Evolutionary conservation across 768 basidiomycete genomes (phyloP).

Genomic region (Mrakia blollopis): DNA sequence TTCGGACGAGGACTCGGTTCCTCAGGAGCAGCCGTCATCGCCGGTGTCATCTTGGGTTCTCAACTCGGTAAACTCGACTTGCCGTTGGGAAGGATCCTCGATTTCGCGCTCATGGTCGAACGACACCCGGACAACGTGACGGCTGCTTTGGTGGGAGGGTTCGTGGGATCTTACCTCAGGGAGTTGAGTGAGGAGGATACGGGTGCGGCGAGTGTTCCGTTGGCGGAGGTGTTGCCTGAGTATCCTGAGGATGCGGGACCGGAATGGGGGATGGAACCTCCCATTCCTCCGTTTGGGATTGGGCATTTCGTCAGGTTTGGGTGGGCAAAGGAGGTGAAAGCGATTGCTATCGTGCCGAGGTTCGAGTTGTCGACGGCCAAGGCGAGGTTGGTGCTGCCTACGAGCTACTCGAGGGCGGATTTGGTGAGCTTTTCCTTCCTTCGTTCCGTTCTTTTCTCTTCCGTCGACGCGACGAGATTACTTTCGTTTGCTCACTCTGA

Average conservation of each 20-base stretch:
- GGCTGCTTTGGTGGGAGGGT: slow-evolving; percentile 91
- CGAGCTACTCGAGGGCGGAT: slow-evolving; percentile 79
- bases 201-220: slow-evolving; percentile 79
- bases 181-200: slow-evolving; percentile 78
- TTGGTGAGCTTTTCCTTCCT: slow-evolving; percentile 54
- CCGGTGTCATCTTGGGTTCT: slow-evolving; percentile 85
- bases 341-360: slow-evolving; percentile 86
- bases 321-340: slow-evolving; percentile 79
- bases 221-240: slow-evolving; percentile 93
- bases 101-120: slow-evolving; percentile 98
- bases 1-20: slow-evolving; percentile 97
- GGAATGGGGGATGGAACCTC: slow-evolving; percentile 84
- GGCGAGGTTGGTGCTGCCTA: slow-evolving; percentile 83
- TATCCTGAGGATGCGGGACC: slow-evolving; percentile 88
- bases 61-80: slow-evolving; percentile 71
- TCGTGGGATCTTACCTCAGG: slow-evolving; percentile 90
- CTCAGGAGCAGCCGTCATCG: slow-evolving; percentile 97
- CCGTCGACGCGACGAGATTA: not conserved
- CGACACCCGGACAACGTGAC: slow-evolving; percentile 99
- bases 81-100: slow-evolving; percentile 67
- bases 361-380: slow-evolving; percentile 96
- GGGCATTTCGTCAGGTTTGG: slow-evolving; percentile 89
- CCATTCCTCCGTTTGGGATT: slow-evolving; percentile 79
- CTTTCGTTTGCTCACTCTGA: not conserved
- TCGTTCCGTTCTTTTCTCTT: not conserved